Conservation (phyloP, 139 green algal species). For the Volvox africanus region DNA sequence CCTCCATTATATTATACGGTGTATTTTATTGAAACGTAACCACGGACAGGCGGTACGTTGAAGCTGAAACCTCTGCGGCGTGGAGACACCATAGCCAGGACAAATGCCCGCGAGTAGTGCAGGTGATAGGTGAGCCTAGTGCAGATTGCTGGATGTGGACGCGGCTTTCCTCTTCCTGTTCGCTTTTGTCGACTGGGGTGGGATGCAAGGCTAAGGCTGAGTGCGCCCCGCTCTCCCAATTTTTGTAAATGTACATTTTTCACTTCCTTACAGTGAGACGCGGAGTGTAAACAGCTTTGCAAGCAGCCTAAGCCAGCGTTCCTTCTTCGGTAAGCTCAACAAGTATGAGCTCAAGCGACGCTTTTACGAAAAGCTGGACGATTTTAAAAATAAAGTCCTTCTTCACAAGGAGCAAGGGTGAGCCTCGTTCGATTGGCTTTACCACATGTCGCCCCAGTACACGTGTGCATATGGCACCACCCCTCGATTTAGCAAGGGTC, state of each 20-base stretch:
- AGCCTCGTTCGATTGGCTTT: neutral
- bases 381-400: conserved; percentile 63
- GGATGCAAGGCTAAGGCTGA: neutral
- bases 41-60: neutral
- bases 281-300: conserved; percentile 41
- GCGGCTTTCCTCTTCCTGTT: neutral
- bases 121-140: conserved; percentile 19
- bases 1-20: too few relatives aligned
- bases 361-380: conserved; percentile 66
- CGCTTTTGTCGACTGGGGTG: too few relatives aligned
- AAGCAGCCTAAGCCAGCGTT: conserved; percentile 46
- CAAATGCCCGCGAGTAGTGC: conserved; percentile 41
- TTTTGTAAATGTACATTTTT: neutral
- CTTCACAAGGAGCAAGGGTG: conserved; percentile 63
- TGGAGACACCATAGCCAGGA: neutral
- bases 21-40: too few relatives aligned
- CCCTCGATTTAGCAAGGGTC: too few relatives aligned
- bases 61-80: neutral
- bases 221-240: neutral
- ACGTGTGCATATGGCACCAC: too few relatives aligned
- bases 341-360: conserved; percentile 64
- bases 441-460: too few relatives aligned
- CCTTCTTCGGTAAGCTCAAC: conserved; percentile 52
- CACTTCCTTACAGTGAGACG: conserved; percentile 1
- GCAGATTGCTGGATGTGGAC: neutral